These are phyloP conservation scores for Jacaranda mimosifolia DNA, from an alignment of 257 asterid genomes.

Conservation along the genomic window DNA sequence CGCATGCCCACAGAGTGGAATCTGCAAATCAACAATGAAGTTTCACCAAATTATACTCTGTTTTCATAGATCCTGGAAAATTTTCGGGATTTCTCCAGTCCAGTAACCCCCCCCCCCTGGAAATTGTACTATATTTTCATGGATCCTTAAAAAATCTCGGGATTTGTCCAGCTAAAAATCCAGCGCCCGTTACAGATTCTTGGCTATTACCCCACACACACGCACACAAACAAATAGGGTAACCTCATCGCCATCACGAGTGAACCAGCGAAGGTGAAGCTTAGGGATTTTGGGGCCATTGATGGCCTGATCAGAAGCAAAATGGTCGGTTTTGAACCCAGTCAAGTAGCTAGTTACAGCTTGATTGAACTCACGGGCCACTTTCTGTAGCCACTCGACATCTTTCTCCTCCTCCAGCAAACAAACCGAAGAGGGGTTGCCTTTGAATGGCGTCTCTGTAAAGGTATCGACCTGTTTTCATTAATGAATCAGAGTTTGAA, in stretches of 20 bases:
- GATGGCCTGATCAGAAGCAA: not conserved
- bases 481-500: not conserved
- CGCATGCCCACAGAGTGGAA: slow-evolving; percentile 64
- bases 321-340: not conserved
- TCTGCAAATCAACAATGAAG: slow-evolving; percentile 36
- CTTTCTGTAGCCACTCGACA: slow-evolving; percentile 21
- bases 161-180: too few relatives aligned
- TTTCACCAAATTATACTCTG: not conserved
- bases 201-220: not conserved
- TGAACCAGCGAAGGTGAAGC: slow-evolving; percentile 36
- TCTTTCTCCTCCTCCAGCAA: slow-evolving; percentile 33
- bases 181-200: not conserved
- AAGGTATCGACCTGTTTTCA: slow-evolving; percentile 29
- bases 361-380: slow-evolving; percentile 36
- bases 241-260: slow-evolving; percentile 32
- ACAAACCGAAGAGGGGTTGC: slow-evolving; percentile 21
- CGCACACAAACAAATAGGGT: not conserved
- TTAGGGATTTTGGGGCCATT: not conserved
- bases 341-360: slow-evolving; percentile 33
- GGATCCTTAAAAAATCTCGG: too few relatives aligned
- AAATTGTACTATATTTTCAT: too few relatives aligned
- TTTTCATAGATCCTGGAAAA: too few relatives aligned
- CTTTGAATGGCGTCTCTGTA: slow-evolving; percentile 22
- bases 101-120: too few relatives aligned
- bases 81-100: too few relatives aligned